Evolutionary conservation across 1,284 basidiomycete species (phyloP).

Genomic region (Ceratobasidium sp.): DNA sequence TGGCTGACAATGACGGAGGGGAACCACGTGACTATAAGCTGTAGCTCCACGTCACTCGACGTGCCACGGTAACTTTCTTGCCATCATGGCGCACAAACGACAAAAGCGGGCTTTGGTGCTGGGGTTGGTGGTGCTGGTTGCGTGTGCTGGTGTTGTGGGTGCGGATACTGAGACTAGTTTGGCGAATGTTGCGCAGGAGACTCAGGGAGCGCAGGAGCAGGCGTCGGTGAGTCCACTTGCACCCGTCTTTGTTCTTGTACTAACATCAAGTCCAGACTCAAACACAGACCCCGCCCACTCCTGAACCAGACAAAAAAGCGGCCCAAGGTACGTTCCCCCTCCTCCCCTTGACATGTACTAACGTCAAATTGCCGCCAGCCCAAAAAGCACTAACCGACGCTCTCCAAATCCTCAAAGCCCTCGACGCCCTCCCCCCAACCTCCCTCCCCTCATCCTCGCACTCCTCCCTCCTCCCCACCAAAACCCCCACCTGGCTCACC

Average conservation of each 20-base stretch:
- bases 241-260: background rate
- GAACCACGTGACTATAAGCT: too few relatives aligned
- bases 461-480: background rate
- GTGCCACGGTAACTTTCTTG: conserved; percentile 5
- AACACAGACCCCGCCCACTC: background rate
- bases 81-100: background rate
- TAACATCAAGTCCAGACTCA: background rate
- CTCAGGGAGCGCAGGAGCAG: background rate
- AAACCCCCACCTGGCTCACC: conserved; percentile 58
- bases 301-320: background rate
- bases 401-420: conserved; percentile 31
- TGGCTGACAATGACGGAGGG: too few relatives aligned
- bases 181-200: background rate
- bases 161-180: background rate
- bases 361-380: background rate
- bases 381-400: conserved; percentile 23
- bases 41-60: conserved; percentile 7
- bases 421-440: conserved; percentile 29
- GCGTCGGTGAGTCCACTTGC: background rate
- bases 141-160: background rate
- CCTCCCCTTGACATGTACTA: background rate
- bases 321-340: background rate
- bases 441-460: conserved; percentile 10
- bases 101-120: background rate
- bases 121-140: background rate